Base-by-base conservation (phyloP, 1,284 basidiomycete genomes). In the Trametes pubescens region DNA sequence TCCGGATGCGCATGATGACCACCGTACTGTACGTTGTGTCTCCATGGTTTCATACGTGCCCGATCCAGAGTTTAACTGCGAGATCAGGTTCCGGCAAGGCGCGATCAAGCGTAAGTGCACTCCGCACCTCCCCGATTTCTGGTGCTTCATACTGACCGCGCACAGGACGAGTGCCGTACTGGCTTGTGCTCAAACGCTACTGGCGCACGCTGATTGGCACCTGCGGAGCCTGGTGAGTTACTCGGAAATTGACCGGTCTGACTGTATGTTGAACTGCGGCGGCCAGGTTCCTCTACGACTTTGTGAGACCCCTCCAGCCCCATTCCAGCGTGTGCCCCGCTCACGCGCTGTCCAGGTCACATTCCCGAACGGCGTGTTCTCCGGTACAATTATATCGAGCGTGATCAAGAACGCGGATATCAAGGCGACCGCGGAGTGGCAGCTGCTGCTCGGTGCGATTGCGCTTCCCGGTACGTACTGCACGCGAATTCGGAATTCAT, bases 301-400 rank as follows among this genome's bases (percentile, higher is more conserved):
- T 91, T 62, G 88, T 87, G 70, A 71, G 80, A 51, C 46, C 14
- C 29, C 16, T 18, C 37, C 37, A 35, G 69, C 14, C 38, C 46
- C 56, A 44, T 26, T 18, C 1, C 24, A 44, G 49, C 21, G 13
- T n/a, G 32, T 48, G 4, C 34, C 34, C 48, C 35, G 29, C 29
- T 65, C 26, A 55, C 43, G 16, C 32, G 7, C 10, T 14, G 51
- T 24, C 10, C 53, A 86, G 84, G 81, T 92, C 29, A 86, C 87
- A 1, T 92, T 91, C 74, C 90, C 91, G 0, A 91, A 91, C 69
- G 87, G 87, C n/a, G 83, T 86, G 4, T 87, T 87, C 70, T 85
- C 86, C 40, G 87, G 83, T 16, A 83, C 84, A 3, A 89, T 90
- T 59, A 88, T 90, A 35, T 80, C 85, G 5, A 83, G 81, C 61